Conservation (phyloP, 129 eudicot species). For the Tagetes patula region DNA sequence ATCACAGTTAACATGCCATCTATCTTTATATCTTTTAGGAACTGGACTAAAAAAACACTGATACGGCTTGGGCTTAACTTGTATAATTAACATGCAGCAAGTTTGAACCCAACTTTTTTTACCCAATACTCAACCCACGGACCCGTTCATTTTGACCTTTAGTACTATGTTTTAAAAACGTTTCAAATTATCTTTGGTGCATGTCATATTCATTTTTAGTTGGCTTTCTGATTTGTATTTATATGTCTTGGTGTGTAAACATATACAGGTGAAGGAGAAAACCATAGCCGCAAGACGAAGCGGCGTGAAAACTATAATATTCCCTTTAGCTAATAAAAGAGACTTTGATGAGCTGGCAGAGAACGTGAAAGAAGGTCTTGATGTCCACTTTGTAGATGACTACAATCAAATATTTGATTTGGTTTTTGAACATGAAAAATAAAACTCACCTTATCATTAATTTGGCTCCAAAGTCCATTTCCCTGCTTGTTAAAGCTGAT, state of each 20-base stretch:
- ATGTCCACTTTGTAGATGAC: constrained; percentile 90
- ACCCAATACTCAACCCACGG: not conserved
- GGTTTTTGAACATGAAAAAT: constrained; percentile 53
- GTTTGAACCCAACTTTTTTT: not conserved
- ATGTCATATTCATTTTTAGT: not conserved
- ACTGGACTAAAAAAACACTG: not conserved
- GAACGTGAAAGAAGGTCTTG: constrained; percentile 90
- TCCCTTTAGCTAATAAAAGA: constrained; percentile 83
- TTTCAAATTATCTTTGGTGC: not conserved
- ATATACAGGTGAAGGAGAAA: constrained; percentile 86
- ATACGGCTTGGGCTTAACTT: not conserved
- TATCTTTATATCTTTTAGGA: not conserved
- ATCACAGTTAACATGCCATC: not conserved
- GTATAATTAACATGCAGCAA: not conserved
- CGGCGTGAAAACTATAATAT: constrained; percentile 79
- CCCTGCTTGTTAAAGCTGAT: not conserved
- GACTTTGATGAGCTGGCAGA: constrained; percentile 88
- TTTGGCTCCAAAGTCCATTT: not conserved
- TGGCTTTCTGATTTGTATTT: not conserved
- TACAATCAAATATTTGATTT: constrained; percentile 70
- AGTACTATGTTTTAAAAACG: not conserved
- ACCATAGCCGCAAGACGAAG: constrained; percentile 96
- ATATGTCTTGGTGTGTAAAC: constrained; percentile 19
- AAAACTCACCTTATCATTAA: not conserved
- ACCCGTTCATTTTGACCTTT: not conserved